phyloP scores from a whole-genome alignment of 441 rosid genomes.

The Pelargonium myrrhifolium region DNA sequence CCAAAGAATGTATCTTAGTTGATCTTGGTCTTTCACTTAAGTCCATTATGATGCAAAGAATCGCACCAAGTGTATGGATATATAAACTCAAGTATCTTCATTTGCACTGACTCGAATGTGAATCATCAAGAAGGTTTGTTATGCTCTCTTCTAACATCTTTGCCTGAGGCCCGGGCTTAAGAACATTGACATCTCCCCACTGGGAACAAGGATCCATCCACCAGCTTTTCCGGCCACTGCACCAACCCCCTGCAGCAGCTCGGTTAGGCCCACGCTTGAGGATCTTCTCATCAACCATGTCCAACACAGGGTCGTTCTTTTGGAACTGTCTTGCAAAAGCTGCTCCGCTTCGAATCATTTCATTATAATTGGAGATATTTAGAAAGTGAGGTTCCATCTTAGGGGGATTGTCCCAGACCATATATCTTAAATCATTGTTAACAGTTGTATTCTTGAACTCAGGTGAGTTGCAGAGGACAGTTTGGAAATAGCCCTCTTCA shows the following conservation, averaged over 20 bases:
- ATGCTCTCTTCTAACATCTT: constrained; percentile 57
- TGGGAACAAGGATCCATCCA: constrained; percentile 81
- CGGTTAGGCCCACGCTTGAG: constrained; percentile 48
- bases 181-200: constrained; percentile 71
- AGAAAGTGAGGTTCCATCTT: constrained; percentile 81
- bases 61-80: too few relatives aligned
- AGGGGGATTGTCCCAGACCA: constrained; percentile 90
- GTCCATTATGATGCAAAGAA: too few relatives aligned
- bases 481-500: constrained; percentile 74
- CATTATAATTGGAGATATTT: constrained; percentile 43
- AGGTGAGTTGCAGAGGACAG: constrained; percentile 68
- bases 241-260: constrained; percentile 74
- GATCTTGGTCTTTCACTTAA: background rate
- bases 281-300: constrained; percentile 62
- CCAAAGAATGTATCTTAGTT: background rate
- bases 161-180: constrained; percentile 64
- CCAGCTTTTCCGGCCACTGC: constrained; percentile 60
- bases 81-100: constrained; percentile 27
- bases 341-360: constrained; percentile 66
- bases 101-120: constrained; percentile 63
- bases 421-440: constrained; percentile 65
- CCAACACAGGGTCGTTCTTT: constrained; percentile 54
- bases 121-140: constrained; percentile 54
- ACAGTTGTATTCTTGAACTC: constrained; percentile 72
- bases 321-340: constrained; percentile 72